Conservation (phyloP, 2,329 filamentous ascomycete genomes). For the Xylaria sp. region DNA sequence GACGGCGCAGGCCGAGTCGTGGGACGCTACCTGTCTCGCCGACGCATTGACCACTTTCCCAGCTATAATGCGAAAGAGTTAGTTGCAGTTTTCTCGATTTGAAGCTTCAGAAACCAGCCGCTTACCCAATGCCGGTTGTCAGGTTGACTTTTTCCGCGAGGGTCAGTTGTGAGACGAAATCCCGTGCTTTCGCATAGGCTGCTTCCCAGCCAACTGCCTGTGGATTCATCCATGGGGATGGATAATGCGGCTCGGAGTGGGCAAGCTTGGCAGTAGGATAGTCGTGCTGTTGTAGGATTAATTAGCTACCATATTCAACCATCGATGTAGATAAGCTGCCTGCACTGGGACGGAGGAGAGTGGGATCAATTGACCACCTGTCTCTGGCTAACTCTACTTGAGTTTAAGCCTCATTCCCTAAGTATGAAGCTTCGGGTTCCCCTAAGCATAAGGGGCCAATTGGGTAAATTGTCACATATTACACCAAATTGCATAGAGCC, state of each 20-base stretch:
- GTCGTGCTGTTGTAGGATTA: conserved; percentile 3
- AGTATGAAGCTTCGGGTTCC: not conserved
- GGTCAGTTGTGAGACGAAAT: conserved; percentile 85
- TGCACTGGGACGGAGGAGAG: conserved; percentile 1
- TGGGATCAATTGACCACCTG: conserved; percentile 2
- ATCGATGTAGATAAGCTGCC: not conserved
- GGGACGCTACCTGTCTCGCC: conserved; percentile 79
- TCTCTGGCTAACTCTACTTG: not conserved
- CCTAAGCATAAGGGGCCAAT: not conserved
- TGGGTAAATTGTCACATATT: not conserved
- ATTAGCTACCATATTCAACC: conserved; percentile 21
- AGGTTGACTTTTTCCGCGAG: conserved; percentile 92
- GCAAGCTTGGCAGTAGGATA: conserved; percentile 39
- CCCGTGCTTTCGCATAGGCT: conserved; percentile 78
- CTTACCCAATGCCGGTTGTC: conserved; percentile 87
- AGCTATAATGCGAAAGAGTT: conserved; percentile 55
- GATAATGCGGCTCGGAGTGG: conserved; percentile 65
- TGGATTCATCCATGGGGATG: conserved; percentile 86
- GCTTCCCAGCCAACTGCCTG: conserved; percentile 76
- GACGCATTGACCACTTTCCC: conserved; percentile 77
- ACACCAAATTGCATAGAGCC: not conserved
- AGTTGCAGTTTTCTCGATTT: not conserved
- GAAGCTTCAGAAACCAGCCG: conserved; percentile 48
- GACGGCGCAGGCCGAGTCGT: conserved; percentile 72
- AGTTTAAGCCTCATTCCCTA: conserved; percentile 5